phyloP scores from a whole-genome alignment of 352 stramenopile species.

The Globisporangium paddicum region DNA sequence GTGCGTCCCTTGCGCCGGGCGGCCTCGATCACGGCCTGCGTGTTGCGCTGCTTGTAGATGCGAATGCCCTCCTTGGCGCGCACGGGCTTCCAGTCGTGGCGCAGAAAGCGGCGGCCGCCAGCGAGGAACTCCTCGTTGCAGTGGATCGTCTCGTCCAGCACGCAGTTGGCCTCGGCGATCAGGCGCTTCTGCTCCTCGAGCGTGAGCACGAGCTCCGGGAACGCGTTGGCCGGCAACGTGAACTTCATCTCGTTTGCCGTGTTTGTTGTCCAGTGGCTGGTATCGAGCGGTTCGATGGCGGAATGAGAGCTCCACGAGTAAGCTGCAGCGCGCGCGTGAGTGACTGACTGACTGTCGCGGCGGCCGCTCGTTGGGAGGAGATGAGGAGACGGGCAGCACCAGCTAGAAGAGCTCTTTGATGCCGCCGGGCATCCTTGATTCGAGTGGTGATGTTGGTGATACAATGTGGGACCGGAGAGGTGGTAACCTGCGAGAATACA shows the following conservation, averaged over 20 bases:
- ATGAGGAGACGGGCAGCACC: too few species aligned
- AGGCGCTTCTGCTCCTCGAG: slow-evolving; percentile 10
- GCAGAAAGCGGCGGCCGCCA: background rate
- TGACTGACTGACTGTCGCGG: background rate
- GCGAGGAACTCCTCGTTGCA: slow-evolving; percentile 11
- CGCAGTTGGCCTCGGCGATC: slow-evolving; percentile 10
- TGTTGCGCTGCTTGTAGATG: slow-evolving; percentile 16
- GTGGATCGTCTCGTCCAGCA: slow-evolving; percentile 16
- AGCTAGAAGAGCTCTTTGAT: too few species aligned
- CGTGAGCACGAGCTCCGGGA: slow-evolving; percentile 11
- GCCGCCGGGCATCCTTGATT: too few species aligned
- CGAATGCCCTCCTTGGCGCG: slow-evolving; percentile 11
- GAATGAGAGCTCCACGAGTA: background rate
- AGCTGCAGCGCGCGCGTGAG: background rate
- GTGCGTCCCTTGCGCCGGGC: slow-evolving; percentile 1
- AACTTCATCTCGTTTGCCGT: too few species aligned
- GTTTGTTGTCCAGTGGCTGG: background rate
- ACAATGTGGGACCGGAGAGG: too few species aligned
- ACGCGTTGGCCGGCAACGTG: slow-evolving; percentile 12
- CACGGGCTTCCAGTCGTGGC: slow-evolving; percentile 11
- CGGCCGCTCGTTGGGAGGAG: too few species aligned
- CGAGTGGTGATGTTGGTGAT: too few species aligned
- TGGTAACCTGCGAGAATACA: too few species aligned
- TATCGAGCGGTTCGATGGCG: slow-evolving; percentile 6
- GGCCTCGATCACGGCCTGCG: background rate